Conservation (phyloP, 2,329 filamentous ascomycete genomes). For the Penicillium thymicola region DNA sequence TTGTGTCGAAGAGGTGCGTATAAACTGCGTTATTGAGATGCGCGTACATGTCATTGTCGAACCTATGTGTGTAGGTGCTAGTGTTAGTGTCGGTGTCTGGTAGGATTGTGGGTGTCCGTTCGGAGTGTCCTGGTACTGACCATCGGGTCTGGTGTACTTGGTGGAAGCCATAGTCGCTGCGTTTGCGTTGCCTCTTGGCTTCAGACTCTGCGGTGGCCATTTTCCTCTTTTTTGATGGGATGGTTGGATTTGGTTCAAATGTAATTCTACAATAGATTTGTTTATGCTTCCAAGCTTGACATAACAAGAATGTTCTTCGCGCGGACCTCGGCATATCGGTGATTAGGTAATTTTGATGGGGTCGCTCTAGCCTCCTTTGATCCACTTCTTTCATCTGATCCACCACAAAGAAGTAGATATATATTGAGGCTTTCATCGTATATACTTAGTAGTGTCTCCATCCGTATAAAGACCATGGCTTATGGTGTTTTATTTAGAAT, state of each 20-base stretch:
- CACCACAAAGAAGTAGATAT: neutral
- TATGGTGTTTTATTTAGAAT: neutral
- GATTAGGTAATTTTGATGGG: constrained; percentile 18
- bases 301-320: constrained; percentile 7
- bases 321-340: constrained; percentile 16
- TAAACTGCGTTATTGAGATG: constrained; percentile 93
- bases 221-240: neutral
- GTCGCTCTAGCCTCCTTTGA: neutral
- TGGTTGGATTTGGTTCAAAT: neutral
- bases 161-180: constrained; percentile 72
- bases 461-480: neutral
- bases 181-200: constrained; percentile 58
- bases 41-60: constrained; percentile 91
- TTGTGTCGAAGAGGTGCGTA: constrained; percentile 81
- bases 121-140: constrained; percentile 42
- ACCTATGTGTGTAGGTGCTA: constrained; percentile 51
- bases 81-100: constrained; percentile 1
- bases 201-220: constrained; percentile 32
- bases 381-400: constrained; percentile 3
- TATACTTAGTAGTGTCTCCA: neutral
- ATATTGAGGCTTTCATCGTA: neutral
- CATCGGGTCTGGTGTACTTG: constrained; percentile 85
- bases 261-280: neutral
- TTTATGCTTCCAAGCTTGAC: constrained; percentile 1
- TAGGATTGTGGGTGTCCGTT: neutral